These are phyloP conservation scores for Cyclotella choctawhatcheeana DNA, from an alignment of 108 stramenopile species.

Conservation along the genomic window DNA sequence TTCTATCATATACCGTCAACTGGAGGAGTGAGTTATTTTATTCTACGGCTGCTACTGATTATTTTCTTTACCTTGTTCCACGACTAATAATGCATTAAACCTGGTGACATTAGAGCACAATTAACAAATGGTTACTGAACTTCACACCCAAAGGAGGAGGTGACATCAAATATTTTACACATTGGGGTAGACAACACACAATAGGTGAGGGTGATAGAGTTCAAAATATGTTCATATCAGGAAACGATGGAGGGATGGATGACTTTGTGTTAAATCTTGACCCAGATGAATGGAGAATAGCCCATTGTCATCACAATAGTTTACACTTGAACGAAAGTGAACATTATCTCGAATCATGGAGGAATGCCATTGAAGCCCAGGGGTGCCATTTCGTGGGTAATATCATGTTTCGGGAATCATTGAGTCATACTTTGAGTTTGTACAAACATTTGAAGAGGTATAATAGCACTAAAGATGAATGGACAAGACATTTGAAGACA, in stretches of 20 bases:
- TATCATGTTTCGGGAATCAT: conserved; percentile 30
- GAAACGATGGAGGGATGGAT: conserved; percentile 20
- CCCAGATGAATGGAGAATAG: conserved; percentile 30
- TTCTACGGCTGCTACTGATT: background rate
- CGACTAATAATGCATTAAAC: background rate
- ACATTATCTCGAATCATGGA: conserved; percentile 14
- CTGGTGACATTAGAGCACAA: conserved; percentile 2
- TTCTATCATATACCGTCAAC: conserved; percentile 32
- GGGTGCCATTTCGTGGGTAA: conserved; percentile 19
- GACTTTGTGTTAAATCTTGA: background rate
- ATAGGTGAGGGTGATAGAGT: background rate
- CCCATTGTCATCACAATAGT: conserved; percentile 21
- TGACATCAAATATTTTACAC: conserved; percentile 18
- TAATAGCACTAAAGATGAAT: conserved; percentile 10
- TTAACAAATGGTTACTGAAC: conserved; percentile 19
- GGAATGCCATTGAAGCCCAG: conserved; percentile 14
- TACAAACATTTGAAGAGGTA: conserved; percentile 21
- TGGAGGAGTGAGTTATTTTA: conserved; percentile 1
- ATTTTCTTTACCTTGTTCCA: background rate
- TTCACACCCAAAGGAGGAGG: conserved; percentile 1
- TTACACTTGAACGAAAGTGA: conserved; percentile 24
- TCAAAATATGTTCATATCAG: background rate
- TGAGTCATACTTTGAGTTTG: conserved; percentile 24
- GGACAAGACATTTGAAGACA: conserved; percentile 19
- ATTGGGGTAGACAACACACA: background rate